A percentile compares a stretch with the other conserved stretches of the same genome.
Evolutionary conservation across 805 yeast genomes (phyloP).

Genomic region (Yamadazyma tumulicola): DNA sequence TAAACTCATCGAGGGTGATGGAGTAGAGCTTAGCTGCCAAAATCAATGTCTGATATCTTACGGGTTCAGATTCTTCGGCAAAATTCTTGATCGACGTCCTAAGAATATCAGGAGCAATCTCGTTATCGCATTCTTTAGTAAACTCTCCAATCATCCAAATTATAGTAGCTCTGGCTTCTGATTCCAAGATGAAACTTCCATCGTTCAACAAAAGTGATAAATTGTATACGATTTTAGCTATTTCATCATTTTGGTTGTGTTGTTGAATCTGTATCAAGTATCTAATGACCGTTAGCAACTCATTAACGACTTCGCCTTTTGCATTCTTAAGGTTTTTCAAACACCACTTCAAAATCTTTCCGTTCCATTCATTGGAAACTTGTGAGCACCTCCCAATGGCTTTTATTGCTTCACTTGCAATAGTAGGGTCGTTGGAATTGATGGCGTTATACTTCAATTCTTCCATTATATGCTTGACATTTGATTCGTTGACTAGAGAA

Average conservation of each 20-base stretch:
- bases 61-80: conserved; percentile 50
- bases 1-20: conserved; percentile 46
- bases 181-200: conserved; percentile 18
- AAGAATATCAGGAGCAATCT: conserved; percentile 72
- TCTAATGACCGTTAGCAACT: conserved; percentile 69
- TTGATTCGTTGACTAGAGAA: conserved; percentile 51
- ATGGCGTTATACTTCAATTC: conserved; percentile 58
- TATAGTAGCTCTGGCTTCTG: conserved; percentile 71
- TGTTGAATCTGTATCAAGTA: conserved; percentile 61
- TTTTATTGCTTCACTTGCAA: conserved; percentile 49
- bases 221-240: conserved; percentile 53
- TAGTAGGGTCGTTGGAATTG: conserved; percentile 12
- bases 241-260: conserved; percentile 25
- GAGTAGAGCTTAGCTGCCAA: conserved; percentile 72
- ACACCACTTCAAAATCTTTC: conserved; percentile 62
- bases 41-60: conserved; percentile 67
- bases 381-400: conserved; percentile 62
- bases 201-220: conserved; percentile 34
- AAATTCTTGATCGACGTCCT: conserved; percentile 55
- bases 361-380: conserved; percentile 44
- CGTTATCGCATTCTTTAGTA: conserved; percentile 32
- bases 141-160: conserved; percentile 92
- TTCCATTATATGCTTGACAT: conserved; percentile 47
- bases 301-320: conserved; percentile 45
- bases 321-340: conserved; percentile 41